Evolutionary conservation across 176 grass and related monocot species (phyloP), one percentile per base, ranked within the genome.

Genomic region (Poa pratensis): DNA sequence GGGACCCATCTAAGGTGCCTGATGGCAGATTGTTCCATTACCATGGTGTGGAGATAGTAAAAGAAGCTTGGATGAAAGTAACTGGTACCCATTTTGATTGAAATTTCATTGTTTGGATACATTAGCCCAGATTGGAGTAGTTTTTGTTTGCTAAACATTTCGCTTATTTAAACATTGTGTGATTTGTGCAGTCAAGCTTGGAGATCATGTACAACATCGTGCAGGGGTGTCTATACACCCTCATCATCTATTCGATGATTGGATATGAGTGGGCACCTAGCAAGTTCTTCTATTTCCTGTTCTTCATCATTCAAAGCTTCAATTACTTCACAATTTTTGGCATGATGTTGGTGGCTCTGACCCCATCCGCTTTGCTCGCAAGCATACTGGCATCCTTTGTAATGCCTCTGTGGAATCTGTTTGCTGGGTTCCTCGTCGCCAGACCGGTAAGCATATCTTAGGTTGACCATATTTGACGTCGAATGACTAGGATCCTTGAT

Each of bases 241-340:
- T 92, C 46, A 0, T 94, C 8, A 87, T 97, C 54, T 97, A 91
- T 49, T 58, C 90, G 12, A 94, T 92, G 92, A 94, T 97, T 1
- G 88, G 92, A 72, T 97, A 94, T 16, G 81, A 79, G 3, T 97
- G 95, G 95, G 75, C 77, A 48, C 86, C n/a, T 2, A 75, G 79
- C 72, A 92, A 83, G 62, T 97, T 97, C 75, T 73, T 97, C 39
- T 97, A 90, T 39, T 97, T 97, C 75, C 37, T 97, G 39, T 97
- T 87, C 84, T 94, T 97, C 84, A 78, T 94, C 18, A 26, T 88
- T 15, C 84, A 88, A 73, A 90, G 84, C 81, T 94, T 97, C 84
- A 86, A 68, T 86, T 94, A 94, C 82, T 97, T 94, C 84, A 83
- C 86, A 64, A 23, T 90, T 28, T 94, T 91, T 12, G 95, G 95